A percentile compares a stretch with the other conserved stretches of the same genome.
phyloP scores from a whole-genome alignment of 1,284 basidiomycete species.

The Fomitopsis betulina region DNA sequence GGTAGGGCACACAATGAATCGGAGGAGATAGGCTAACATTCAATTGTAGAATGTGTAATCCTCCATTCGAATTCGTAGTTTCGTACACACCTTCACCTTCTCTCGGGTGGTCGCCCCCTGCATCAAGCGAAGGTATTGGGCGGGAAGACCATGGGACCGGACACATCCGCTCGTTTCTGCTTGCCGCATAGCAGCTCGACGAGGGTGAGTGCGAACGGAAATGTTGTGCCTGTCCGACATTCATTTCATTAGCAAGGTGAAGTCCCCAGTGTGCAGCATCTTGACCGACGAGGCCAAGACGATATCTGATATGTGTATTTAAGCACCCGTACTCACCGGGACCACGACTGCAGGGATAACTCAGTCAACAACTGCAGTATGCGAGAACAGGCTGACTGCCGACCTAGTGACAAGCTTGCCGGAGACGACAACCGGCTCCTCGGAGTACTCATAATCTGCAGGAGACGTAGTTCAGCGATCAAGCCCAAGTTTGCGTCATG shows the following conservation, averaged over 20 bases:
- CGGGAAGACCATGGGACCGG: constrained; percentile 78
- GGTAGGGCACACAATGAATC: no score
- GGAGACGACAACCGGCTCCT: constrained; percentile 75
- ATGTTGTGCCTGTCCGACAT: constrained; percentile 54
- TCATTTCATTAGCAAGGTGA: not conserved
- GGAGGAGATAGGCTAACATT: no score
- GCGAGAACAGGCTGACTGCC: not conserved
- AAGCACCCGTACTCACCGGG: constrained; percentile 46
- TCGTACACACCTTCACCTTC: not conserved
- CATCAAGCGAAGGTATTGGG: constrained; percentile 33
- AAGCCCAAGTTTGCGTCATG: not conserved
- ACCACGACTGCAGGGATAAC: constrained; percentile 51
- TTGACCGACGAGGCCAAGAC: not conserved
- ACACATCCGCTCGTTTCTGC: constrained; percentile 63
- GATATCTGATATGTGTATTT: not conserved
- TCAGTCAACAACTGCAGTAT: constrained; percentile 9
- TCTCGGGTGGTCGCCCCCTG: no score
- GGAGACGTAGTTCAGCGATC: no score
- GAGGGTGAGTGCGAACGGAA: constrained; percentile 22
- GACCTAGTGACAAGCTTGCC: constrained; percentile 77
- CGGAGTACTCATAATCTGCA: constrained; percentile 72
- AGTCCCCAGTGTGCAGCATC: no score
- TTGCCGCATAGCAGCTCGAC: constrained; percentile 42
- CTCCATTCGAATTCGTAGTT: not conserved
- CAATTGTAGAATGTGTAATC: not conserved